Base-by-base conservation (phyloP, 495 filamentous ascomycete species). In the Neurospora cerealis region DNA sequence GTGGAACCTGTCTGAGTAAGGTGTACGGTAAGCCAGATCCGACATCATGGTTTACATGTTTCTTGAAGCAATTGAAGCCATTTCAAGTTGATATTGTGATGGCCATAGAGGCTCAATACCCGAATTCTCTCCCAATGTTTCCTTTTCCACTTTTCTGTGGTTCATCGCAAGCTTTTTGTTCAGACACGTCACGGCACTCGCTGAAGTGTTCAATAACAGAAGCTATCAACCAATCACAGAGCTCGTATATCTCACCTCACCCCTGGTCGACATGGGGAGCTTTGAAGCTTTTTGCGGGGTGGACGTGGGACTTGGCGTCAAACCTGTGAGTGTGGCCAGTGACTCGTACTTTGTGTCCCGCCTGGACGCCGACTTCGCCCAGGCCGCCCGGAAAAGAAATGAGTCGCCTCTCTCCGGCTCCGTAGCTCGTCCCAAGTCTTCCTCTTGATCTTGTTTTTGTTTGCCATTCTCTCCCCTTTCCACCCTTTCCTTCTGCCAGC, bases 311-410 rank as follows among this genome's bases (percentile, higher is more conserved):
- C 77, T 77, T 69, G 73, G 42, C 70, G 19, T 70, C 48, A 21
- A 70, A 42, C 74, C 42, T 71, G 69, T 72, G 72, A 39, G 38
- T 11, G 36, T 71, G 74, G 77, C 75, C 75, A 77, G 48, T 62
- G 48, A 62, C 48, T 62, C 48, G 48, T 11, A 77, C 73, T 78
- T 79, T 79, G 48, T 28, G 21, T 60, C 21, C 48, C 48, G 21
- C 24, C 54, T 66, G 54, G 72, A 71, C 77, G 73, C 79, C 79
- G 79, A 78, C 69, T 73, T 81, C 79, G 79, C 79, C 77, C 78
- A 78, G 69, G 54, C 54, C 13, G 54, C 28, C 13, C 6, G 54
- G 28, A 66, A 66, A 62, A 66, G 28, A 34, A 17, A 66, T 34
- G 54, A 66, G 54, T 66, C 54, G 54, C 54, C 54, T 66, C 21